Base-by-base conservation (phyloP, 345 rosid species). In the Populus pruinosa region DNA sequence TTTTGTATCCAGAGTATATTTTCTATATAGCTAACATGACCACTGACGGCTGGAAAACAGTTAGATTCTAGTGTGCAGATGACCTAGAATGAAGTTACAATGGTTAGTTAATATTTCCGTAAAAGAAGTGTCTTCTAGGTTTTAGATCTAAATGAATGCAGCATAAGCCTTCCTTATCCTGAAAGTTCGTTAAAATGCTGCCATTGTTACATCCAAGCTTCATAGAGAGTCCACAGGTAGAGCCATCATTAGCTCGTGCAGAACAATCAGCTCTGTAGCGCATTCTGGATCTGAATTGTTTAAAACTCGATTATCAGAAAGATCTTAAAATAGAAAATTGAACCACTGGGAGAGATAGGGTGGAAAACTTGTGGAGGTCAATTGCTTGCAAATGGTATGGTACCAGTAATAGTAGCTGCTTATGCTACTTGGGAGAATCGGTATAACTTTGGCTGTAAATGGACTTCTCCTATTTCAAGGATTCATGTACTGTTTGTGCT, bases 91-190 rank as follows among this genome's bases (percentile, higher is more conserved):
- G 59, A 21, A 63, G 77, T 10, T 62, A 27, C 35, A 61, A 23
- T 43, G 16, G 35, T 38, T 62, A 12, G 39, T 27, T 63, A n/a
- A 13, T 38, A 36, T 9, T 39, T 73, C 6, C 20, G 6, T 8
- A 9, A 29, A 14, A 49, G 36, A 7, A 55, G 61, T 8, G 13
- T 62, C 55, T 62, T 23, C 36, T 23, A 33, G 33, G 43, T 29
- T 74, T 63, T 64, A 27, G 69, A 27, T 16, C 66, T 36, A 72
- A 72, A 72, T 36, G 67, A 9, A 72, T 35, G 23, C 66, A 56
- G 61, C 47, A 72, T 9, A 53, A 33, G 61, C 47, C 43, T 38
- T 56, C 23, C 66, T 73, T 35, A 3, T 11, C 17, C 61, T 5
- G 43, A 61, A 72, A 36, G n/a, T 72, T 59, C 14, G 49, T n/a